Evolutionary conservation across 2,329 filamentous ascomycete species (phyloP).

Genomic region (Stagonosporopsis rhizophila): DNA sequence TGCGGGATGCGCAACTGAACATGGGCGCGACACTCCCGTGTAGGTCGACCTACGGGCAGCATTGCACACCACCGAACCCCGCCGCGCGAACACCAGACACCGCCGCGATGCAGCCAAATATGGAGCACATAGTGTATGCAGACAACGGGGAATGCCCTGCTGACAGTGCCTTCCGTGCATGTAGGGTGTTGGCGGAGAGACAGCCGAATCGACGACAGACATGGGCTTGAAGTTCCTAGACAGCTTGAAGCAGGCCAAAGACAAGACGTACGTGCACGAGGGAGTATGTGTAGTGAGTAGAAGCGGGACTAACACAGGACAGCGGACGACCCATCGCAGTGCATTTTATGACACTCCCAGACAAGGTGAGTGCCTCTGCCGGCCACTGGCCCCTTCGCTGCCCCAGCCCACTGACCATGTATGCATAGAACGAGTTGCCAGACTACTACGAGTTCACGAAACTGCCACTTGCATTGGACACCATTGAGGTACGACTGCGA

Average conservation of each 20-base stretch:
- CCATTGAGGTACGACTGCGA: constrained; percentile 66
- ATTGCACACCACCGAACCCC: constrained; percentile 35
- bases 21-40: constrained; percentile 39
- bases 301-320: constrained; percentile 34
- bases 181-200: constrained; percentile 58
- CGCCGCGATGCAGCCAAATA: constrained; percentile 25
- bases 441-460: constrained; percentile 81
- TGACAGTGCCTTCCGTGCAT: constrained; percentile 35
- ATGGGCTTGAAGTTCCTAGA: constrained; percentile 77
- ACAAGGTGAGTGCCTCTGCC: constrained; percentile 52
- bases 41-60: constrained; percentile 42
- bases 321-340: constrained; percentile 75
- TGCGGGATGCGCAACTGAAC: constrained; percentile 40
- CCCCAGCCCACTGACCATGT: constrained; percentile 25
- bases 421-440: constrained; percentile 62
- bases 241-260: constrained; percentile 75
- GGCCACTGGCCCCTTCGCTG: constrained; percentile 9
- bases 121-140: not conserved
- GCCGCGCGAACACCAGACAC: constrained; percentile 14
- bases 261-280: constrained; percentile 73
- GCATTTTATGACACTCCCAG: constrained; percentile 76
- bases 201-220: constrained; percentile 71
- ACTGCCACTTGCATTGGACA: constrained; percentile 79
- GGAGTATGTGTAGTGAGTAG: not conserved
- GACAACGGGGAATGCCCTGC: constrained; percentile 21